Base-by-base conservation (phyloP, 2,329 filamentous ascomycete genomes). In the Rasamsonia emersonii region DNA sequence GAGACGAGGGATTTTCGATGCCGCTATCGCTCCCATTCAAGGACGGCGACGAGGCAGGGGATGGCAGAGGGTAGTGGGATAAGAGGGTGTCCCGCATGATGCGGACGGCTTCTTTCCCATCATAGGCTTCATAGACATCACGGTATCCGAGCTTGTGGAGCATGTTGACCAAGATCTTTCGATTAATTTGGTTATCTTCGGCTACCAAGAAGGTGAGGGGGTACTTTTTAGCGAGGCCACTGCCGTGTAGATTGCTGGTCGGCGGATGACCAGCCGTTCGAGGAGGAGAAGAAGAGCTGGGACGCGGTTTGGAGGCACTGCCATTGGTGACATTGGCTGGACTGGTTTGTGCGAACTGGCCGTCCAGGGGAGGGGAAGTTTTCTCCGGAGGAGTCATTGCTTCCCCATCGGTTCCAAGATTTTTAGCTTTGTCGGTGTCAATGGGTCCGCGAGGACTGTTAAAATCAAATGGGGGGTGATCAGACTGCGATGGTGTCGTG, bases 141-240 rank as follows among this genome's bases (percentile, higher is more conserved):
- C 60, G 62, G 51, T 83, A 83, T 9, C 79, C 79, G 9, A 84
- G 68, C 43, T 79, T 79, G 14, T 62, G 62, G 5, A 84, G 68
- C 70, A 82, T 82, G 44, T 62, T 75, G 17, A 79, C 69, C 10
- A 82, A 64, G 0, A 83, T 69, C 27, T 73, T 75, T 33, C 79
- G 73, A 47, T 83, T 82, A 54, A 83, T 80, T 40, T 71, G 71
- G 53, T 84, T 84, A 54, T 84, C 79, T 57, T 84, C 79, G 3
- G 77, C 79, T 2, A 84, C 73, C 3, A 84, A 65, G 41, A 84
- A 77, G 7, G 71, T 79, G 6, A 83, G 64, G 1, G 79, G 79
- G 38, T 74, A 65, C 43, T 72, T 73, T 28, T 61, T 56, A 3
- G 72, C 75, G 3, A 82, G 64, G 9, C 71, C 64, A 26, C 68